Percentiles rank a stretch among this genome's conserved stretches.
phyloP scores from a whole-genome alignment of 228 moss, liverwort and hornwort species.

The Sphagnum magellanicum region DNA sequence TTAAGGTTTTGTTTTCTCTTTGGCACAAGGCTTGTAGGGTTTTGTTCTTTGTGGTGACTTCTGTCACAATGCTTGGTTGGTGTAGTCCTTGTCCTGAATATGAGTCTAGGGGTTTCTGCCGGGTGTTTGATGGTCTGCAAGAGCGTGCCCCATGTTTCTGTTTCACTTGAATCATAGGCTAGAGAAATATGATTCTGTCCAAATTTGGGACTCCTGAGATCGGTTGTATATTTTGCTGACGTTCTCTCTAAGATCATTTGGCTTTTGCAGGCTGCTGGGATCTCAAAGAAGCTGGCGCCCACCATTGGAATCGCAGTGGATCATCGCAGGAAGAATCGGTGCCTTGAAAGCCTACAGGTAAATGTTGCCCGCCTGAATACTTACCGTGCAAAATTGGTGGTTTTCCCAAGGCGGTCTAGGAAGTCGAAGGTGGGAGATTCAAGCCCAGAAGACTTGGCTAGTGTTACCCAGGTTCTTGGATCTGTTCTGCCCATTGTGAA shows the following conservation, averaged over 20 bases:
- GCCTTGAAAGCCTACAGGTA: slow-evolving; percentile 27
- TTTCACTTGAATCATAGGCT: background rate
- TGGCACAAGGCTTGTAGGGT: background rate
- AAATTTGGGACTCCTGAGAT: background rate
- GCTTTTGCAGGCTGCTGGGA: slow-evolving; percentile 10
- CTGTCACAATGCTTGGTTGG: background rate
- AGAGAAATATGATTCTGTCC: background rate
- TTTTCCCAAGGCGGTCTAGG: slow-evolving; percentile 22
- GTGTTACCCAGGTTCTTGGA: slow-evolving; percentile 26
- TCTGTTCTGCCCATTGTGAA: slow-evolving; percentile 26
- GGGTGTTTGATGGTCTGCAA: background rate
- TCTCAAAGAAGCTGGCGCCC: slow-evolving; percentile 27
- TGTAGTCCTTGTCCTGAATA: background rate
- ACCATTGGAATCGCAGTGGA: slow-evolving; percentile 51
- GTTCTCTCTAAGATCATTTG: background rate
- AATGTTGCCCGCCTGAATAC: slow-evolving; percentile 24
- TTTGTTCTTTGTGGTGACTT: background rate
- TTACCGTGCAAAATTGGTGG: slow-evolving; percentile 28
- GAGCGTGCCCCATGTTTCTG: background rate
- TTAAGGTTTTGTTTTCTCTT: slow-evolving; percentile 30
- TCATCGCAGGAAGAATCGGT: slow-evolving; percentile 39
- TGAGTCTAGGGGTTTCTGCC: background rate
- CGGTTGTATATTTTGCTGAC: background rate
- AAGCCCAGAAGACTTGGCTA: slow-evolving; percentile 21
- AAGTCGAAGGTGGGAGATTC: slow-evolving; percentile 28